These are phyloP conservation scores for Magnolia officinalis DNA, from an alignment of 164 flowering plant species.

Conservation along the genomic window DNA sequence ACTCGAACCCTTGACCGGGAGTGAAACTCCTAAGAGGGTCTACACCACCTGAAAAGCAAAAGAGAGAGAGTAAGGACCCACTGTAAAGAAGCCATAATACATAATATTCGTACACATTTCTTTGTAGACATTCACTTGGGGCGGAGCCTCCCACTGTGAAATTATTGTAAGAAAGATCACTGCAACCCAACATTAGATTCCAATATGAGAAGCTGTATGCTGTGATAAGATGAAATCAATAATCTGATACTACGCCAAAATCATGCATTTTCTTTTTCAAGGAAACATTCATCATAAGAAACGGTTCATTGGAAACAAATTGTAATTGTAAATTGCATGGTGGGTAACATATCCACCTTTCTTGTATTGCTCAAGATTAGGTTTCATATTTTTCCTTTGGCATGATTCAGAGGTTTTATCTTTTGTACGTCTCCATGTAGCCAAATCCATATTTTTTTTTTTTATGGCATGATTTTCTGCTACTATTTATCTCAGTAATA, in stretches of 20 bases:
- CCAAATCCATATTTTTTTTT: neutral
- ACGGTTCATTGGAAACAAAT: neutral
- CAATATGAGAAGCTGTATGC: neutral
- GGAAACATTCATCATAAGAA: neutral
- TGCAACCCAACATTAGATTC: slow-evolving; percentile 20
- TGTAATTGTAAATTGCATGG: neutral
- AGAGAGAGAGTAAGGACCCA: neutral
- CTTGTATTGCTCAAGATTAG: neutral
- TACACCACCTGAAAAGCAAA: too few species aligned
- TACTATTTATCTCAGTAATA: neutral
- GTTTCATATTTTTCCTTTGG: neutral
- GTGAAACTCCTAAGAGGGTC: too few species aligned
- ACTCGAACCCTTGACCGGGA: too few species aligned
- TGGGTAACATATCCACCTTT: neutral
- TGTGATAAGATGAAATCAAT: neutral
- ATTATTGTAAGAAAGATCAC: slow-evolving; percentile 85
- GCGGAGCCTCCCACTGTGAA: slow-evolving; percentile 43
- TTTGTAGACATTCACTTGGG: slow-evolving; percentile 30
- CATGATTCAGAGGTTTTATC: neutral
- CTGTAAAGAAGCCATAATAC: neutral
- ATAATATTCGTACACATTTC: slow-evolving; percentile 18
- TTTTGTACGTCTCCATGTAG: neutral
- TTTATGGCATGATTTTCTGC: neutral
- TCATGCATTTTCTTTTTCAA: neutral
- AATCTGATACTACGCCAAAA: neutral